A percentile compares a stretch with the other conserved stretches of the same genome.
phyloP scores from a whole-genome alignment of 202 grass and related monocot genomes.

The Musa balbisiana region DNA sequence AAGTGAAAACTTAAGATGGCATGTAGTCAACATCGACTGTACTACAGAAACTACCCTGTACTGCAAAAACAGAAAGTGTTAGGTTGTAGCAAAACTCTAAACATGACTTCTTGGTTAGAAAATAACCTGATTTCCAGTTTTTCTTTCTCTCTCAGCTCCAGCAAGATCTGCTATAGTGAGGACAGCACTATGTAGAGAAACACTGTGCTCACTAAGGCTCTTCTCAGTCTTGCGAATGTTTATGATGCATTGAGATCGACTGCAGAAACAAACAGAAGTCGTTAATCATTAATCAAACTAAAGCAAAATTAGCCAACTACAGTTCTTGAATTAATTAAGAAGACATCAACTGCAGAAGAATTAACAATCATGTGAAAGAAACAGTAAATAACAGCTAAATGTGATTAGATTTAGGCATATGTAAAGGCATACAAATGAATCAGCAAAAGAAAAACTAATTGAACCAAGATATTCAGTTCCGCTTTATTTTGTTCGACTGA shows the following conservation, averaged over 20 bases:
- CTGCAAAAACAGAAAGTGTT: too few species aligned
- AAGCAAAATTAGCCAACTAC: not conserved
- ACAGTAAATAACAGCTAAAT: not conserved
- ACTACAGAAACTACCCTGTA: too few species aligned
- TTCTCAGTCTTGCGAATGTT: conserved; percentile 37
- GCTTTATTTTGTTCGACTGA: too few species aligned
- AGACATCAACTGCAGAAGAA: not conserved
- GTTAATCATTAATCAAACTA: conserved; percentile 13
- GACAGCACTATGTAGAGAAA: conserved; percentile 31
- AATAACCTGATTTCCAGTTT: conserved; percentile 65
- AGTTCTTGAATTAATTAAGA: conserved; percentile 7
- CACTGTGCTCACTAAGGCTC: conserved; percentile 18
- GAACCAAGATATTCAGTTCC: not conserved
- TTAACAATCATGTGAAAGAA: not conserved
- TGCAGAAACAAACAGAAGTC: conserved; percentile 29
- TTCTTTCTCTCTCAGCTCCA: conserved; percentile 69
- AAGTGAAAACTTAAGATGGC: too few species aligned
- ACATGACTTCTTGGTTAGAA: not conserved
- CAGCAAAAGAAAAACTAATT: not conserved
- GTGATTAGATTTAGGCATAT: not conserved
- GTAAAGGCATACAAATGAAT: not conserved
- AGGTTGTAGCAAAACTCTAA: too few species aligned
- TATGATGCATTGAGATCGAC: conserved; percentile 92
- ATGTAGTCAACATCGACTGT: too few species aligned
- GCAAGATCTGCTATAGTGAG: conserved; percentile 88